Conservation (phyloP, 1,139 yeast genomes). For the Taiozyma onychis region DNA sequence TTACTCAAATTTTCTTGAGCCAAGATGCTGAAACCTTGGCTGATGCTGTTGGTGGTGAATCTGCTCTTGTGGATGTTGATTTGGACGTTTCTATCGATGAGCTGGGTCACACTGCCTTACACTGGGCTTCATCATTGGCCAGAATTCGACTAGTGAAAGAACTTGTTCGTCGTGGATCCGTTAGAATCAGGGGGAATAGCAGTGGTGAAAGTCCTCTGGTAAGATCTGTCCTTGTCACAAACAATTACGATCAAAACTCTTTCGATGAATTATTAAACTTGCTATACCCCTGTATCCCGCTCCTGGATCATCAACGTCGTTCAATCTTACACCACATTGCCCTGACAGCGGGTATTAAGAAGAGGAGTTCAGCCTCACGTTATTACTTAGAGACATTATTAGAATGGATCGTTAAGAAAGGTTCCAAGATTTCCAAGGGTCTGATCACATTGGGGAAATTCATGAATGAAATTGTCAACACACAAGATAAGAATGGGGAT, state of each 20-base stretch:
- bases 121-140: conserved; percentile 95
- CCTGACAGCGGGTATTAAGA: conserved; percentile 65
- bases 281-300: conserved; percentile 68
- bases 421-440: conserved; percentile 33
- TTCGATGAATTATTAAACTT: conserved; percentile 70
- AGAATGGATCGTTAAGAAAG: conserved; percentile 70
- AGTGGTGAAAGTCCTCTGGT: conserved; percentile 89
- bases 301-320: conserved; percentile 71
- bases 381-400: conserved; percentile 73
- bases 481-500: conserved; percentile 81
- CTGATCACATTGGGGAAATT: conserved; percentile 55
- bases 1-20: conserved; percentile 51
- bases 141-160: conserved; percentile 68
- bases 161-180: conserved; percentile 59
- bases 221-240: conserved; percentile 84
- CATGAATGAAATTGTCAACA: conserved; percentile 61
- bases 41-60: conserved; percentile 34
- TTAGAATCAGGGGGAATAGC: conserved; percentile 67
- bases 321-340: conserved; percentile 94
- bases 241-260: conserved; percentile 70
- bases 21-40: conserved; percentile 32
- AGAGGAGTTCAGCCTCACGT: conserved; percentile 62
- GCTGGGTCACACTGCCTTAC: conserved; percentile 88
- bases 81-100: conserved; percentile 72
- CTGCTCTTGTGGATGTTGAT: conserved; percentile 20